These are phyloP conservation scores for Crepidotus variabilis DNA, from an alignment of 768 basidiomycete genomes.

Conservation along the genomic window DNA sequence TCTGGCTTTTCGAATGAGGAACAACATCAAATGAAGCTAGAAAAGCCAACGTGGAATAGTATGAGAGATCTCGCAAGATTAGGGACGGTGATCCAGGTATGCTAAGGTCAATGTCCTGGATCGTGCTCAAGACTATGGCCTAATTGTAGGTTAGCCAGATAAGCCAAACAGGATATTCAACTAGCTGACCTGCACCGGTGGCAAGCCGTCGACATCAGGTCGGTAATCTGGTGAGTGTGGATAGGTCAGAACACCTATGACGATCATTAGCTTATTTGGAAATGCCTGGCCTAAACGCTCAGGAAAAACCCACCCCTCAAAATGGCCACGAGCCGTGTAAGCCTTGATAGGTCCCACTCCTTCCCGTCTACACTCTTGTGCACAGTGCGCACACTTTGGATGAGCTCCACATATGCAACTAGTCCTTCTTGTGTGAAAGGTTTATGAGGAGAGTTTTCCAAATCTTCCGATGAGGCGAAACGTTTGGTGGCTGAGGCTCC, in stretches of 20 bases:
- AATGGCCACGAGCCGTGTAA: slow-evolving; percentile 70
- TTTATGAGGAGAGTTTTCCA: slow-evolving; percentile 22
- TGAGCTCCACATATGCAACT: slow-evolving; percentile 72
- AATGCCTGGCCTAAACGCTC: background rate
- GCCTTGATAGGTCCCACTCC: slow-evolving; percentile 65
- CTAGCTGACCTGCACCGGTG: slow-evolving; percentile 66
- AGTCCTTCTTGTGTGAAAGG: slow-evolving; percentile 86
- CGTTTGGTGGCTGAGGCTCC: slow-evolving; percentile 39
- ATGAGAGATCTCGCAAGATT: slow-evolving; percentile 79
- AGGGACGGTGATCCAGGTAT: slow-evolving; percentile 63
- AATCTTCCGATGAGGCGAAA: slow-evolving; percentile 15
- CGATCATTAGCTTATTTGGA: background rate
- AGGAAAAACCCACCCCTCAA: slow-evolving; percentile 53
- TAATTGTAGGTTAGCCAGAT: slow-evolving; percentile 28
- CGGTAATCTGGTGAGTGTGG: slow-evolving; percentile 80
- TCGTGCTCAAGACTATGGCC: slow-evolving; percentile 67
- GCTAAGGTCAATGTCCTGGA: slow-evolving; percentile 64
- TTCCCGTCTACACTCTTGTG: slow-evolving; percentile 42
- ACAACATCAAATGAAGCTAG: slow-evolving; percentile 69
- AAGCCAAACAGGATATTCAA: background rate
- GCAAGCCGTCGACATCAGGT: slow-evolving; percentile 79
- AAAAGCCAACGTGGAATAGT: slow-evolving; percentile 86
- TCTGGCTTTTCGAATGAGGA: slow-evolving; percentile 32
- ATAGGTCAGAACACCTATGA: slow-evolving; percentile 72
- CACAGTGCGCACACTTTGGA: slow-evolving; percentile 54